Conservation (phyloP, 345 rosid species). For the Geranium rotundifolium region DNA sequence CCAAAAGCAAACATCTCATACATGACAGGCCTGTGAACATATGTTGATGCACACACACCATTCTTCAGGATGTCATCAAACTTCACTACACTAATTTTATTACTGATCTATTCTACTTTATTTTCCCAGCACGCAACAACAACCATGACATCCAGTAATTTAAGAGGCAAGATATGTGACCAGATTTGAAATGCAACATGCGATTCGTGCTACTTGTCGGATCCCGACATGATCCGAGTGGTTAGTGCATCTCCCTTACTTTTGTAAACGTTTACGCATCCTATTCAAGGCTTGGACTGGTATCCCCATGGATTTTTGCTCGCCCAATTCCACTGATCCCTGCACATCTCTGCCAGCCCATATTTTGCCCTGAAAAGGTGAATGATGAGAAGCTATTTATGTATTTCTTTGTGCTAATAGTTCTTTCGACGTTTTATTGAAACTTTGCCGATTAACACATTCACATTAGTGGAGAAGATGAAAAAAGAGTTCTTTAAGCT, state of each 20-base stretch:
- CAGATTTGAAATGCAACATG: background rate
- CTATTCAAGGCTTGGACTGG: slow-evolving; percentile 38
- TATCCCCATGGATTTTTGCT: slow-evolving; percentile 80
- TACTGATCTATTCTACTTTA: background rate
- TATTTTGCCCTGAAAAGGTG: slow-evolving; percentile 59
- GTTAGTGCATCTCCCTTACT: background rate
- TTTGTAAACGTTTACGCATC: slow-evolving; percentile 1
- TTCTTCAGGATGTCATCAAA: background rate
- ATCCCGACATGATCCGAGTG: too few species aligned
- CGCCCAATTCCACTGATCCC: slow-evolving; percentile 97
- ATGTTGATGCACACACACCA: background rate
- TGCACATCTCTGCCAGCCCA: slow-evolving; percentile 85
- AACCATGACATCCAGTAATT: background rate
- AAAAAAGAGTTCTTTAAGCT: background rate
- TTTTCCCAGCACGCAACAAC: background rate
- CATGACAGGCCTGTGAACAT: background rate
- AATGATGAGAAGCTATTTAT: background rate
- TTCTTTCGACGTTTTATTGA: background rate
- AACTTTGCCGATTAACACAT: background rate
- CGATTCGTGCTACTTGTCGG: background rate
- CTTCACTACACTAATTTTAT: background rate
- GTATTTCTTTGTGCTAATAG: background rate
- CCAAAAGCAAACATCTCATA: background rate
- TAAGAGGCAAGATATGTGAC: background rate
- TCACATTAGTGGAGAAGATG: background rate